Base-by-base conservation (phyloP, 2,329 filamentous ascomycete genomes). In the Camillea tinctor region DNA sequence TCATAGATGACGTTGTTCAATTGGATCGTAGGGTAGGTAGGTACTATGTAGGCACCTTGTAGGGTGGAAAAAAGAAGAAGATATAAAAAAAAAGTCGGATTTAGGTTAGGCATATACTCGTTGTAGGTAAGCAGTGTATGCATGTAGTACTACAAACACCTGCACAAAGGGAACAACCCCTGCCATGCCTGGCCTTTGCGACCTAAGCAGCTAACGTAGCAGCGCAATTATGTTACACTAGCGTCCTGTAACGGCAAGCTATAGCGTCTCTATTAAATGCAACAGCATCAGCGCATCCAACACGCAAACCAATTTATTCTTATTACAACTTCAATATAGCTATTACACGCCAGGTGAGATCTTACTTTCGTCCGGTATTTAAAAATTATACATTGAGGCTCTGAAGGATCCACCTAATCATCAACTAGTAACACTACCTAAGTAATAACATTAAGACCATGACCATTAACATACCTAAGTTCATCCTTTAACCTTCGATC, bases 401-500 rank as follows among this genome's bases (percentile, higher is more conserved):
- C 6, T 44, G 36, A 44, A n/a, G n/a, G n/a, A n/a, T n/a, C n/a
- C n/a, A n/a, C n/a, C n/a, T n/a, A n/a, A n/a, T n/a, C n/a, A n/a
- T n/a, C n/a, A n/a, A n/a, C n/a, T n/a, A n/a, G n/a, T n/a, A 26
- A 26, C 24, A 26, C 9, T 26, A 26, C 24, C 9, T 26, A 26
- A 26, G 4, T 9, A 4, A 26, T 4, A 9, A 4, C 4, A 26
- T 4, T 26, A 26, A 26, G 24, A 4, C 24, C 24, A 26, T 9
- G 36, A 40, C 36, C 4, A 40, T 40, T 13, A 40, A 40, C 7
- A 8, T 40, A 40, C 36, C 36, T 36, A 23, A 9, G 30, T 13
- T 24, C 21, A 36, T 21, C 50, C 58, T 49, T 55, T 50, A 67
- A 51, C 19, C 23, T n/a, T 62, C 73, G 26, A 79, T 66, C 15